Percentiles rank a stretch among this genome's conserved stretches.
Evolutionary conservation across 176 grass and related monocot species (phyloP).

Genomic region (Triticum monococcum): DNA sequence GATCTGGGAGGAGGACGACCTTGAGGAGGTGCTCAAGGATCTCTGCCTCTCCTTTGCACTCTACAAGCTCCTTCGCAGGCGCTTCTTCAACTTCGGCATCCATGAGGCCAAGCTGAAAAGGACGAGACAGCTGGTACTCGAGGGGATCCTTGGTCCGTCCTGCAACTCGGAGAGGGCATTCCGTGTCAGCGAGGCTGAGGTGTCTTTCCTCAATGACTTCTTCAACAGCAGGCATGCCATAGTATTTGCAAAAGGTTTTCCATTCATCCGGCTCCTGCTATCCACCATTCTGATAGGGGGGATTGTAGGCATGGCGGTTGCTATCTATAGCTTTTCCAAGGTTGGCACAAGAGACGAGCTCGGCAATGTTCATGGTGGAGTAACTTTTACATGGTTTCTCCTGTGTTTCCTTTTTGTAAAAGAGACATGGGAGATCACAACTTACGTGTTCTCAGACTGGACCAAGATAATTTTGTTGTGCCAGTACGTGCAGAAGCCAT

Average conservation of each 20-base stretch:
- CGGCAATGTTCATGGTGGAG: background rate
- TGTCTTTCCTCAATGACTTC: conserved; percentile 29
- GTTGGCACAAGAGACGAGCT: background rate
- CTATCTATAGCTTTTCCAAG: background rate
- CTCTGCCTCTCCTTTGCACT: background rate
- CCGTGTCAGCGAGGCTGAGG: background rate
- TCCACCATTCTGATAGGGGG: background rate
- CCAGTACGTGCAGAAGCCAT: background rate
- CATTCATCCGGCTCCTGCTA: background rate
- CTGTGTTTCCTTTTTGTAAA: background rate
- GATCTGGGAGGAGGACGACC: background rate
- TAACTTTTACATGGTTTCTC: conserved; percentile 1
- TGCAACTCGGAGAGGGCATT: background rate
- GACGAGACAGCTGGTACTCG: background rate
- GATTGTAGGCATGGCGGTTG: background rate
- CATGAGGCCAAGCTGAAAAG: background rate
- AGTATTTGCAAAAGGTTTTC: background rate
- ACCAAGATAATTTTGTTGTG: conserved; percentile 18
- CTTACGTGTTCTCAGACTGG: conserved; percentile 31
- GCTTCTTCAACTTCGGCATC: background rate
- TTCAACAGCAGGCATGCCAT: conserved; percentile 12
- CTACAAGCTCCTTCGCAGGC: conserved; percentile 19
- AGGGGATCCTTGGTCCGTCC: background rate
- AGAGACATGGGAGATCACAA: conserved; percentile 7
- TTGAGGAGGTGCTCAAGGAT: background rate